Conservation (phyloP, 306 rosid genomes). For the apple (Malus domestica) region ASM211411v1 NC_041789.1:24996001-24996500, state of each 20-base stretch:
- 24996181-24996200: conserved; percentile 46
- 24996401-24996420: background rate
- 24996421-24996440: background rate
- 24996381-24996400: background rate
- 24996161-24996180: conserved; percentile 51
- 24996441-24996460: background rate
- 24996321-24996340: background rate
- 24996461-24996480: background rate
- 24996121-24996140: conserved; percentile 85
- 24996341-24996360: background rate
- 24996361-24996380: background rate
- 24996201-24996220: conserved; percentile 50
- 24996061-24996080: conserved; percentile 99
- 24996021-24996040: conserved; percentile 29
- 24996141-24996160: conserved; percentile 61
- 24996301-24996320: background rate
- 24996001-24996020: conserved; percentile 12
- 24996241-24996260: conserved; percentile 87
- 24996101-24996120: conserved; percentile 93
- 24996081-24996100: conserved; percentile 98
- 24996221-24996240: conserved; percentile 74
- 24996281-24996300: conserved; percentile 47
- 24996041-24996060: conserved; percentile 89
- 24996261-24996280: conserved; percentile 88
- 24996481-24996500: background rate